Base-by-base conservation (phyloP, 225 moss, liverwort and hornwort species). In the Rhytidiadelphus loreus region DNA sequence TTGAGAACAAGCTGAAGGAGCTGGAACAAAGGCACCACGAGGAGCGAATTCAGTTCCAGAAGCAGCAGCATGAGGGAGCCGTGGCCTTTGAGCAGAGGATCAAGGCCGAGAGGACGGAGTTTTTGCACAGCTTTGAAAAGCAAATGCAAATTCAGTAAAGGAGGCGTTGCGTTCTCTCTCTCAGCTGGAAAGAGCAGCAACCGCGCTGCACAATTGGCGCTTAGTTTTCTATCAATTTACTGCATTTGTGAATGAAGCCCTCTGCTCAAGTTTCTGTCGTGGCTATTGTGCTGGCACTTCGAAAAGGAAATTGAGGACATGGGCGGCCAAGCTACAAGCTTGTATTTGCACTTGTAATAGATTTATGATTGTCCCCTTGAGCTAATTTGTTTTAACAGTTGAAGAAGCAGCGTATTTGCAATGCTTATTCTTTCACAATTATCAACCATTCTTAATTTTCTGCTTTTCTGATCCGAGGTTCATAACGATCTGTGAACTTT, bases 1-100 rank as follows among this genome's bases (percentile, higher is more conserved):
- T 93, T 61, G 94, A 95, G 39, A 84, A 93, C 10, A 90, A 94
- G 81, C 87, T 92, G 4, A 88, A 91, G 69, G 93, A 95, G 84
- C 78, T 95, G 60, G 93, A 95, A 35, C 94, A 95, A 50, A 92
- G 89, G 90, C 94, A 94, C 82, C 93, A 95, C 52, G 91, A 94
- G 87, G 87, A 85, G 84, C 94, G 94, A 74, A 61, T 95, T 32
- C 89, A 92, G 69, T 92, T 95, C 69, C 92, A 94, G 56, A 91
- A 90, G 90, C 88, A 94, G 89, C 95, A 93, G 86, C 91, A 95
- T 82, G 91, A 91, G 74, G 91, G 75, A 39, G 85, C 93, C 37
- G 84, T 93, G 35, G 86, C 87, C 56, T 94, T 94, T 75, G 95
- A 95, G 88, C 94, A 86, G 91, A 87, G 93, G 86, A 89, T 95